Evolutionary conservation across 1,139 yeast species (phyloP), one percentile per base, ranked within the genome.

Genomic region (Debaryomyces sp.): DNA sequence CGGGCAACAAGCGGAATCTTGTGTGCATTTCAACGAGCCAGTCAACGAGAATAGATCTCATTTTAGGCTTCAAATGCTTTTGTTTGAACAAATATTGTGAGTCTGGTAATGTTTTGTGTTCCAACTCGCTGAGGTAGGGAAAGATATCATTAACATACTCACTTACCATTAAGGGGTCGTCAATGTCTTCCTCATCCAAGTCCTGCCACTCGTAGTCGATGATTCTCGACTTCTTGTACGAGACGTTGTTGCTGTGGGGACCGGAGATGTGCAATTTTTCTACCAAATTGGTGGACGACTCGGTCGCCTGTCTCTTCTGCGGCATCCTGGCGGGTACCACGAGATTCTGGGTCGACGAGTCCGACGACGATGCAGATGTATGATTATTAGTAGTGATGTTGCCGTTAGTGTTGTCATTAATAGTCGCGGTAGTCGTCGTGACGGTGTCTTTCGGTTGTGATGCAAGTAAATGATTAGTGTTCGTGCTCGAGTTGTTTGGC

Each of bases 11-110:
- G 54, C 96, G 80, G 70, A 92, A 92, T 61, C 91, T 84, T 54
- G 85, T 74, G 72, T 94, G 98, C 69, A 92, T 92, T 64, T 91
- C 96, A 30, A 91, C 92, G 64, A 94, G 77, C 98, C 98, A 94
- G 68, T 94, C 97, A 24, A 94, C 94, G 54, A 94, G 74, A 45
- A 92, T 89, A 44, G 91, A 89, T 59, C 98, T 81, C 89, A 89
- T 89, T 58, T 84, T 83, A 59, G 96, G 95, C 58, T 86, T 85
- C 54, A 90, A 77, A 51, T 87, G 87, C 45, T 84, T 81, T 68
- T 91, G 97, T 67, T 83, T 81, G 57, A 77, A 80, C 55, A 92
- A 73, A 64, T 89, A 91, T 56, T 83, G 80, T 8, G 91, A 77
- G 59, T 85, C 85, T 17, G 97, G 97, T 65, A 91, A 75, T 54